A percentile compares a stretch with the other conserved stretches of the same genome.
Evolutionary conservation across 805 yeast species (phyloP).

Genomic region (Wickerhamomyces kurtzmanii): DNA sequence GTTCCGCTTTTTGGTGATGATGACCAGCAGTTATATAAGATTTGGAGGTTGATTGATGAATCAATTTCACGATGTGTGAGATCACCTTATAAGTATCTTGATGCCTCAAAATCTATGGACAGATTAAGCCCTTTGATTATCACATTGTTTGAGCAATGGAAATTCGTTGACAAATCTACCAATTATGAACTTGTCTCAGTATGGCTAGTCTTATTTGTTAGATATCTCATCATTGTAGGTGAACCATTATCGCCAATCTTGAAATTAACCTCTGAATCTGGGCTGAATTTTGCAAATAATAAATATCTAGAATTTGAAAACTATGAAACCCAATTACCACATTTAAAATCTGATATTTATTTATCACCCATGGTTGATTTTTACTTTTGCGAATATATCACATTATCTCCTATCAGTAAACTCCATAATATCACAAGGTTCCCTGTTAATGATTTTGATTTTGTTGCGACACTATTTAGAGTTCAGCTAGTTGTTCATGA

Average conservation of each 20-base stretch:
- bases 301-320: conserved; percentile 13
- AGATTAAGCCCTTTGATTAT: conserved; percentile 46
- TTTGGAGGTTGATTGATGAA: conserved; percentile 70
- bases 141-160: conserved; percentile 61
- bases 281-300: conserved; percentile 4
- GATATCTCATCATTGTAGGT: conserved; percentile 44
- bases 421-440: conserved; percentile 21
- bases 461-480: conserved; percentile 33
- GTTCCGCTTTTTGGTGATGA: conserved; percentile 5
- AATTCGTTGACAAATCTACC: conserved; percentile 31
- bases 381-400: conserved; percentile 25
- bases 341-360: conserved; percentile 8
- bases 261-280: conserved; percentile 5
- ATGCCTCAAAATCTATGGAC: conserved; percentile 27
- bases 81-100: conserved; percentile 81
- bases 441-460: conserved; percentile 37
- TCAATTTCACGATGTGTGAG: conserved; percentile 58
- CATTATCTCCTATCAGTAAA: conserved; percentile 18
- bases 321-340: conserved; percentile 7
- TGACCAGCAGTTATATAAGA: conserved; percentile 13
- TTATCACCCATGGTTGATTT: conserved; percentile 8
- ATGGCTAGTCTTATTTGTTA: conserved; percentile 44
- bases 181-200: conserved; percentile 16
- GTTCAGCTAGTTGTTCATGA: conserved; percentile 21
- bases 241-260: conserved; percentile 30